Percentiles rank a stretch among this genome's conserved stretches.
Conservation (phyloP, 2,329 filamentous ascomycete species). For the Cordyceps fumosorosea region DNA sequence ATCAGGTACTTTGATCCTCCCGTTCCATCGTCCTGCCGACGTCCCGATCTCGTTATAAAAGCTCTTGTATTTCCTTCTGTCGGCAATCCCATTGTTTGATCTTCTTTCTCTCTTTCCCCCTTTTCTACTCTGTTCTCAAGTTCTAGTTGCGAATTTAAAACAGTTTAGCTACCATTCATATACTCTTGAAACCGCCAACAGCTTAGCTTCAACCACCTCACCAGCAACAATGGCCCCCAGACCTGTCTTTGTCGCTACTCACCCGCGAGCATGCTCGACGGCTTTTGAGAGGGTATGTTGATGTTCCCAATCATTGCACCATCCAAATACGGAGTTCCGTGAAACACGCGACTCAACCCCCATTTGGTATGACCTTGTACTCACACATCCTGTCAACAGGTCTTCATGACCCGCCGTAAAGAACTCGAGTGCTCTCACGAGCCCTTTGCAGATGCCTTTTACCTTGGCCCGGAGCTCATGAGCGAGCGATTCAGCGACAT, state of each 20-base stretch:
- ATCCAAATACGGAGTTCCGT: background rate
- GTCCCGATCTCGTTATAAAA: constrained; percentile 10
- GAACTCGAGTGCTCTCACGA: constrained; percentile 82
- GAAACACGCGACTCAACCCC: background rate
- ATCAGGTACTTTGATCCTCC: constrained; percentile 9
- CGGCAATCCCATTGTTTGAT: background rate
- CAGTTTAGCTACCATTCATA: background rate
- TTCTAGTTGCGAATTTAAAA: background rate
- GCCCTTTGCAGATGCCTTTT: constrained; percentile 94
- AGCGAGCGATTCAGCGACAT: constrained; percentile 73
- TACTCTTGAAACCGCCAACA: constrained; percentile 16
- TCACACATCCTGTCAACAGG: constrained; percentile 40
- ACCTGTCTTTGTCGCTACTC: constrained; percentile 86
- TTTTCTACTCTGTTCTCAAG: background rate
- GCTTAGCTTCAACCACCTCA: background rate
- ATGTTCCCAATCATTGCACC: background rate
- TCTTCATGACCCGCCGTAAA: constrained; percentile 92
- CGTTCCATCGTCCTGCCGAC: constrained; percentile 1
- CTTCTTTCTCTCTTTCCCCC: background rate
- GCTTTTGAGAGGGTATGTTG: constrained; percentile 83
- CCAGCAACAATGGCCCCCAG: constrained; percentile 52
- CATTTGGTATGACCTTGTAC: background rate
- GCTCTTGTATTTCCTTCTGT: background rate
- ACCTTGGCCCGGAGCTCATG: constrained; percentile 87
- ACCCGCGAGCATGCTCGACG: constrained; percentile 91